Evolutionary conservation across 352 stramenopile species (phyloP).

Genomic region (Phytopythium helicoides): DNA sequence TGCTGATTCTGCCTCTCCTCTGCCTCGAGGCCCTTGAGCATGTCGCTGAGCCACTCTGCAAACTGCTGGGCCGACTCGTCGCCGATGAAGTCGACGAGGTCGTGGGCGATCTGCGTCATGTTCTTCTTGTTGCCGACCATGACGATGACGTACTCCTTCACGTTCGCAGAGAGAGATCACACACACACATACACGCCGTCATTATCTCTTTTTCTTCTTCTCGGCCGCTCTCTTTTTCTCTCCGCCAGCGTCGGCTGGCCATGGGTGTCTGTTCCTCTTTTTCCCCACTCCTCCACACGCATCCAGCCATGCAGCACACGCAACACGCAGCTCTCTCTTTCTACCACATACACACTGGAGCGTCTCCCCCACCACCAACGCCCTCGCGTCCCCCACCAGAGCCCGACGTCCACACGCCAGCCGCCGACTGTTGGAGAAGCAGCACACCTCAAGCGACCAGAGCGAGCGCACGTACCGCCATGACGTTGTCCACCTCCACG

Average conservation of each 20-base stretch:
- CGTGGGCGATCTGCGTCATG: constrained; percentile 78
- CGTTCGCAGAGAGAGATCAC: too few species aligned
- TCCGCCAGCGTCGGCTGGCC: neutral
- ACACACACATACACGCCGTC: constrained; percentile 32
- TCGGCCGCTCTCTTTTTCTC: constrained; percentile 19
- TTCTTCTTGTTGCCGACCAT: constrained; percentile 89
- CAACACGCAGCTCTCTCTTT: too few species aligned
- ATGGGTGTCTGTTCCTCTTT: constrained; percentile 11
- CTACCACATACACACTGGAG: too few species aligned
- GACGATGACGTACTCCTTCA: constrained; percentile 80
- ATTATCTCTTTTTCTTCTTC: constrained; percentile 10
- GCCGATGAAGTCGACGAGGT: constrained; percentile 84
- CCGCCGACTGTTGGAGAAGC: neutral
- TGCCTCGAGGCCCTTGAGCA: constrained; percentile 50
- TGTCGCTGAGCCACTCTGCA: constrained; percentile 59
- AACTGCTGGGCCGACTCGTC: constrained; percentile 75
- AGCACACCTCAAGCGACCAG: neutral
- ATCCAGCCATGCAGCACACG: neutral
- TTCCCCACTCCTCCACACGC: constrained; percentile 14
- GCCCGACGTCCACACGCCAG: neutral
- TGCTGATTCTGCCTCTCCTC: constrained; percentile 13
- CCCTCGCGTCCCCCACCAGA: too few species aligned
- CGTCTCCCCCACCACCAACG: too few species aligned
- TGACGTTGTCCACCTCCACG: constrained; percentile 80
- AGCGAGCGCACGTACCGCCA: constrained; percentile 69